Evolutionary conservation across 306 rosid genomes (phyloP).

Genomic region (Malus sylvestris): DNA sequence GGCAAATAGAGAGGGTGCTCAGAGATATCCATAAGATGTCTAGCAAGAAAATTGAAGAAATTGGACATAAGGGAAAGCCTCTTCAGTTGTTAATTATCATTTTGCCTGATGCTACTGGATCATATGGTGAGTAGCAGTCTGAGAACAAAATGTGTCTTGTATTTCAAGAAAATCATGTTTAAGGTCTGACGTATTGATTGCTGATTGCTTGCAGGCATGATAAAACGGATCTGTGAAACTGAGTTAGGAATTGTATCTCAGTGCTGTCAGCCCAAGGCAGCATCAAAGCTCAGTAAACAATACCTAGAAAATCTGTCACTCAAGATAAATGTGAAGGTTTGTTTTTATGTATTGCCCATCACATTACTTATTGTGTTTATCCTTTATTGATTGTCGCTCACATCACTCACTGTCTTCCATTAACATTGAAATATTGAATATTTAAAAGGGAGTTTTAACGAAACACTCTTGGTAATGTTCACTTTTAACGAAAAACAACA

Average conservation of each 20-base stretch:
- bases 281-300: constrained; percentile 19
- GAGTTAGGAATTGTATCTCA: constrained; percentile 81
- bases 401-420: no score
- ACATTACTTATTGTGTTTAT: background rate
- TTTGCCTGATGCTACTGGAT: constrained; percentile 56
- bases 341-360: background rate
- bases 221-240: constrained; percentile 73
- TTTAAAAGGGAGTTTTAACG: no score
- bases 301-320: constrained; percentile 75
- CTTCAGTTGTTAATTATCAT: constrained; percentile 58
- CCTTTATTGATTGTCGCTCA: background rate
- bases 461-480: no score
- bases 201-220: constrained; percentile 29
- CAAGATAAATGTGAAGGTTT: constrained; percentile 80
- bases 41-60: background rate
- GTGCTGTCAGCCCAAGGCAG: constrained; percentile 53
- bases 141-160: background rate
- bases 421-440: background rate
- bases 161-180: background rate
- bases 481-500: no score
- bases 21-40: constrained; percentile 23
- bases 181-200: background rate
- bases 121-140: constrained; percentile 43
- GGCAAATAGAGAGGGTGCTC: constrained; percentile 36
- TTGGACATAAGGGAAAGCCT: background rate